Evolutionary conservation across 2,329 filamentous ascomycete genomes (phyloP), one percentile per base, ranked within the genome.

Genomic region (Cytospora schulzeri): DNA sequence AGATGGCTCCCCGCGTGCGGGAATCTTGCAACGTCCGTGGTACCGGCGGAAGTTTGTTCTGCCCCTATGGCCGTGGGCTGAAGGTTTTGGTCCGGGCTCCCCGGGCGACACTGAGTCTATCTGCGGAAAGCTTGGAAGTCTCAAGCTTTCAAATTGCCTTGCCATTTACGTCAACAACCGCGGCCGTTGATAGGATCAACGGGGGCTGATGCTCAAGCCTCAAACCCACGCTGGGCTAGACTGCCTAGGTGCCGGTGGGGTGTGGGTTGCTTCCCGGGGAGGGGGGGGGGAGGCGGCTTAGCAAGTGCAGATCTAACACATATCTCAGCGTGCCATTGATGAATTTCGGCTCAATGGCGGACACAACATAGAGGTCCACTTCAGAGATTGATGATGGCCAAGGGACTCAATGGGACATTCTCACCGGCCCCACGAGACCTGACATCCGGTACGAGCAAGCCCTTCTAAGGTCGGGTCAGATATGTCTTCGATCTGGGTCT

Each of bases 21-120:
- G 59, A 52, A 35, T 35, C 24, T 35, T 35, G 17, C 55, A 35
- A 26, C n/a, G 9, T 35, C 22, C 38, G 38, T 48, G 52, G 38
- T 50, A 41, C 60, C 48, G 38, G 41, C 60, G 60, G 60, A 51
- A n/a, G 35, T 38, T 62, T 31, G 26, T 35, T 90, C 19, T 17
- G 9, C 19, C 19, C 22, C 54, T 26, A 17, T 33, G 28, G 9
- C 48, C 48, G 31, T 28, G 14, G 22, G 28, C 41, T 22, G 3
- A 19, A 7, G 28, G 28, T 19, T 11, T 29, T 24, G 19, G n/a
- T 54, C 48, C 17, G 50, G 31, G 33, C 17, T 7, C n/a, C 17
- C 11, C 11, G 35, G 35, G 35, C 15, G 35, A 17, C 35, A 38
- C 15, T 8, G 35, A 38, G 35, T 38, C 11, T 38, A 14, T 17